These are phyloP conservation scores for Neurospora discreta DNA, from an alignment of 495 filamentous ascomycete genomes.

Conservation along the genomic window DNA sequence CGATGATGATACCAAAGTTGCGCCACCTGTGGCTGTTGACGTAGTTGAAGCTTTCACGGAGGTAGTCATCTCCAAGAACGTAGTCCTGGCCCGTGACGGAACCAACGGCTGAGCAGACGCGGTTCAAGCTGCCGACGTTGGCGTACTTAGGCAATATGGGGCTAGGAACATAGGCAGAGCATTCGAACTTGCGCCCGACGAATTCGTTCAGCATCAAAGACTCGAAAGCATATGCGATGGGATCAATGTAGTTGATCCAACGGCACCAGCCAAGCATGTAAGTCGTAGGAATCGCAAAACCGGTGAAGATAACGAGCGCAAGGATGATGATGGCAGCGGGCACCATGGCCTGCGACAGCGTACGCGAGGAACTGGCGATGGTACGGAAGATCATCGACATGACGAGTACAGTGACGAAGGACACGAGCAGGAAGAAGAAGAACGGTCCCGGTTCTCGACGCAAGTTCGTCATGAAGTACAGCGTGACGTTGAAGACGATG, in stretches of 20 bases:
- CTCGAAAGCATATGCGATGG: constrained; percentile 81
- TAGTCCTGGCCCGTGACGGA: constrained; percentile 42
- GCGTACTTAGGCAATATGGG: constrained; percentile 34
- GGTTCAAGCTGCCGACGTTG: constrained; percentile 25
- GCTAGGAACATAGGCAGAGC: constrained; percentile 49
- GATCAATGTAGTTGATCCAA: constrained; percentile 83
- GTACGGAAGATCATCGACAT: constrained; percentile 81
- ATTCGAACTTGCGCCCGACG: constrained; percentile 50
- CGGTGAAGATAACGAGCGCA: constrained; percentile 76
- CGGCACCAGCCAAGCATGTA: constrained; percentile 77
- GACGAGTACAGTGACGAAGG: constrained; percentile 51
- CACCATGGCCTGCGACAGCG: constrained; percentile 73
- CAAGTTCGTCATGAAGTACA: constrained; percentile 84
- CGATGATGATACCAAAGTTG: constrained; percentile 72
- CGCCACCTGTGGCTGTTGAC: constrained; percentile 57
- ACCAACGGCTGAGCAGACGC: constrained; percentile 53
- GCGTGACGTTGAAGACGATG: constrained; percentile 50
- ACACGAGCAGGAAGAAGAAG: constrained; percentile 69
- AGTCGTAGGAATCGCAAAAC: constrained; percentile 68
- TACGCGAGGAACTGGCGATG: constrained; percentile 69
- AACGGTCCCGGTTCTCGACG: constrained; percentile 69
- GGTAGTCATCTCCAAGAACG: constrained; percentile 57
- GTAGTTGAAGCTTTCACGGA: constrained; percentile 51
- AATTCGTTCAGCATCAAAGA: constrained; percentile 89
- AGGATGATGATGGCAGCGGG: constrained; percentile 76